phyloP scores from a whole-genome alignment of 106 monocot genomes.

The Dendrobium nobile region DNA sequence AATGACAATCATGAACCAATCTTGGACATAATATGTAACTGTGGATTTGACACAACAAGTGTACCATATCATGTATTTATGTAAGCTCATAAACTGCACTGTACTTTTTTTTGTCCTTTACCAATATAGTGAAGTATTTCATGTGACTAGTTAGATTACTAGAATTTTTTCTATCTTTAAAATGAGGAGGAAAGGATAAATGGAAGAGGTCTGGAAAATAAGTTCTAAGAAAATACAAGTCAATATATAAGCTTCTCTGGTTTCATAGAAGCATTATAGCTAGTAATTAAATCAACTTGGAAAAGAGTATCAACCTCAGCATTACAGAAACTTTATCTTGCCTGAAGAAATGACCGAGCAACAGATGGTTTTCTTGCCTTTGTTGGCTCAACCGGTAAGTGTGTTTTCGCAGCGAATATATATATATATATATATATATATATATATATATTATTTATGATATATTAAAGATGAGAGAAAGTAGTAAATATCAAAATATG shows the following conservation, averaged over 20 bases:
- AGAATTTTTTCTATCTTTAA: neutral
- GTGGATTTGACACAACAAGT: neutral
- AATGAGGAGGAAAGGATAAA: neutral
- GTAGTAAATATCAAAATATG: too few species aligned
- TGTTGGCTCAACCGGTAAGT: neutral
- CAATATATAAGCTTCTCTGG: too few species aligned
- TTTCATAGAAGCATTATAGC: too few species aligned
- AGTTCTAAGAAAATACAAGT: neutral
- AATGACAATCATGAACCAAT: too few species aligned
- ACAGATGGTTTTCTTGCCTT: neutral
- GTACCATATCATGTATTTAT: neutral
- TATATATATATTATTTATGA: too few species aligned
- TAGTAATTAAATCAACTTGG: too few species aligned
- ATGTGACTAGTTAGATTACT: neutral
- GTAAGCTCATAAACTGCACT: neutral
- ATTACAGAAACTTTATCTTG: neutral
- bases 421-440: too few species aligned
- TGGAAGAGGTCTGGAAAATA: neutral
- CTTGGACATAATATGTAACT: too few species aligned
- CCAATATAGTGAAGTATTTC: neutral
- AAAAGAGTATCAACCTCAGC: neutral
- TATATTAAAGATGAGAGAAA: too few species aligned
- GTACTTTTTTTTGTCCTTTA: neutral
- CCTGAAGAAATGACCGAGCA: neutral
- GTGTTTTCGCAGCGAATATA: too few species aligned